Percentiles rank a stretch among this genome's conserved stretches.
Evolutionary conservation across 1,284 basidiomycete genomes (phyloP).

Genomic region (Leccinum pachyderme): DNA sequence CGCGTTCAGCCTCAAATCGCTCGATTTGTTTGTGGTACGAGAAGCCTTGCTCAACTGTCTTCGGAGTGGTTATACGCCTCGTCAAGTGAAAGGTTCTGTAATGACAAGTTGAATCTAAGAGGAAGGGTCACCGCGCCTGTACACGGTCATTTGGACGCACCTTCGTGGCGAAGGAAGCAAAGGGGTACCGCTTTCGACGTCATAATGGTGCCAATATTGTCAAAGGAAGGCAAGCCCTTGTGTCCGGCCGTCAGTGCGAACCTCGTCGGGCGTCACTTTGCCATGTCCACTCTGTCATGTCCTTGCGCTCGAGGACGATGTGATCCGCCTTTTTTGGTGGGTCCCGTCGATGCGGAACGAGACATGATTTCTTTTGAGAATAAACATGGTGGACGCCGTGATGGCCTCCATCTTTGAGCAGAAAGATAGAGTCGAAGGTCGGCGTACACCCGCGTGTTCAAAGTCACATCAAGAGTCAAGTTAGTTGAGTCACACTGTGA

Average conservation of each 20-base stretch:
- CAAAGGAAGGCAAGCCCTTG: constrained; percentile 83
- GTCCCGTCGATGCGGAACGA: not conserved
- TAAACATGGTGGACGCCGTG: constrained; percentile 94
- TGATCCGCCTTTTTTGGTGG: constrained; percentile 86
- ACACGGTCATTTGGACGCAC: constrained; percentile 35
- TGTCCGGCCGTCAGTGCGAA: constrained; percentile 73
- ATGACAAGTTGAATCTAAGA: not conserved
- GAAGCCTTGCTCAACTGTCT: constrained; percentile 78
- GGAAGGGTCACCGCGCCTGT: not conserved
- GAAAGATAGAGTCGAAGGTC: not conserved
- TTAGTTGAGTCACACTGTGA: too few species aligned
- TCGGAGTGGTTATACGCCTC: constrained; percentile 93
- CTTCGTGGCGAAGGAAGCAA: constrained; percentile 84
- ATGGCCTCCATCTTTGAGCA: constrained; percentile 77
- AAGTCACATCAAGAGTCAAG: too few species aligned
- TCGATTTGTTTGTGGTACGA: constrained; percentile 88
- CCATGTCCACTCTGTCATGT: constrained; percentile 73
- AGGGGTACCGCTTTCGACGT: constrained; percentile 72
- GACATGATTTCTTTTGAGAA: constrained; percentile 82
- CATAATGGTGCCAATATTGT: constrained; percentile 90
- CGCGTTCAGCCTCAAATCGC: constrained; percentile 77
- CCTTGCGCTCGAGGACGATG: constrained; percentile 78
- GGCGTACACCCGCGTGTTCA: not conserved
- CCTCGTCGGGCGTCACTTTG: constrained; percentile 73
- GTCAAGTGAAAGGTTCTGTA: constrained; percentile 89